A percentile compares a stretch with the other conserved stretches of the same genome.
Evolutionary conservation across 2,329 filamentous ascomycete genomes (phyloP).

Genomic region (Fusarium paranaense): DNA sequence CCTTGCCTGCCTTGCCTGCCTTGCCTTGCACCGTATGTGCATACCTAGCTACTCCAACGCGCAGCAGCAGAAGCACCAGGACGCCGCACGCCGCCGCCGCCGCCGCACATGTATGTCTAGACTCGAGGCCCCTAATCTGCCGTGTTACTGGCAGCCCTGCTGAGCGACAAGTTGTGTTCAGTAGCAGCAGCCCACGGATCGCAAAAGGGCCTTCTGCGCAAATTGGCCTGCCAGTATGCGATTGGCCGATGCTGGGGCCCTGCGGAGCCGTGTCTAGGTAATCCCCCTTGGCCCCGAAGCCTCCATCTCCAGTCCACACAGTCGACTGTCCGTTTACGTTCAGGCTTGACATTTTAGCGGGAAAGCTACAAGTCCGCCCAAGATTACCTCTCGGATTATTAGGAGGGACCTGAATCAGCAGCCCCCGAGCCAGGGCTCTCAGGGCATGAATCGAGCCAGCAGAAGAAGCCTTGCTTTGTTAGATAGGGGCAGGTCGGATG

Average conservation of each 20-base stretch:
- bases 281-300: slow-evolving; percentile 28
- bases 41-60: not conserved
- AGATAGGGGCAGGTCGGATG: slow-evolving; percentile 1
- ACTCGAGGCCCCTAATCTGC: slow-evolving; percentile 7
- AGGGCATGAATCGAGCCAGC: not conserved
- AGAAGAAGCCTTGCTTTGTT: not conserved
- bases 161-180: slow-evolving; percentile 21
- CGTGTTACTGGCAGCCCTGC: slow-evolving; percentile 8
- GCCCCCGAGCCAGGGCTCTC: slow-evolving; percentile 16
- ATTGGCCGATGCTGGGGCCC: slow-evolving; percentile 30
- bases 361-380: slow-evolving; percentile 31
- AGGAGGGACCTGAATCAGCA: slow-evolving; percentile 37
- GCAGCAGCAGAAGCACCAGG: not conserved
- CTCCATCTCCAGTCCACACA: slow-evolving; percentile 14
- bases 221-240: slow-evolving; percentile 24
- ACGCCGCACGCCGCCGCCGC: not conserved
- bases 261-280: slow-evolving; percentile 27
- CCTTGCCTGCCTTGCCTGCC: not conserved
- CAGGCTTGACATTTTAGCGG: slow-evolving; percentile 35
- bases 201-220: slow-evolving; percentile 31
- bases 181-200: slow-evolving; percentile 16
- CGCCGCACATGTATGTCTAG: not conserved
- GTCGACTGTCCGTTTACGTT: slow-evolving; percentile 28
- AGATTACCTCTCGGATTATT: slow-evolving; percentile 37
- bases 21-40: not conserved